A percentile compares a stretch with the other conserved stretches of the same genome.
Evolutionary conservation across 306 rosid species (phyloP).

Genomic region (Crataegus laevigata): DNA sequence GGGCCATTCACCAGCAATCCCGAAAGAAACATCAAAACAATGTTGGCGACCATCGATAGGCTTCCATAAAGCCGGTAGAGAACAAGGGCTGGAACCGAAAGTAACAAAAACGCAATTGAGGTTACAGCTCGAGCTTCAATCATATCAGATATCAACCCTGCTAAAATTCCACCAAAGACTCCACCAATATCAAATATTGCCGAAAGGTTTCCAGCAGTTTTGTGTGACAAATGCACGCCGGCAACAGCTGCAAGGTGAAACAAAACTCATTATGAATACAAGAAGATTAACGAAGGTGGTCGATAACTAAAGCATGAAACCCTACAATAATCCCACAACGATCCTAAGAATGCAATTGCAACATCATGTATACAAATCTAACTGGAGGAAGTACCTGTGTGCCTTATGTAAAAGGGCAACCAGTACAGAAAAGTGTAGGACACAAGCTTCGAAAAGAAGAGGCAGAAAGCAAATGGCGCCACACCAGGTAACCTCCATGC

Average conservation of each 20-base stretch:
- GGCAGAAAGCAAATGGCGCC: constrained; percentile 76
- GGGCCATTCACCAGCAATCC: constrained; percentile 60
- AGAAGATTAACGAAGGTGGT: not conserved
- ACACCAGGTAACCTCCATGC: constrained; percentile 92
- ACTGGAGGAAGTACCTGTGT: constrained; percentile 40
- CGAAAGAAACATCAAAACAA: constrained; percentile 61
- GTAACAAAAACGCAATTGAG: constrained; percentile 57
- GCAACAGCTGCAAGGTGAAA: constrained; percentile 61
- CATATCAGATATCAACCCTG: constrained; percentile 76
- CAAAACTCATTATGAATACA: not conserved
- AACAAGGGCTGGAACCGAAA: constrained; percentile 75
- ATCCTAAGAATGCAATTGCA: not conserved
- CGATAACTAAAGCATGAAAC: not conserved
- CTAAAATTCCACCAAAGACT: constrained; percentile 73
- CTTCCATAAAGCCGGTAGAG: constrained; percentile 66
- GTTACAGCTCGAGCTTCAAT: constrained; percentile 86
- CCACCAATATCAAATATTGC: constrained; percentile 86
- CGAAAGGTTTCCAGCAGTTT: constrained; percentile 81
- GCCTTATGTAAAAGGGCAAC: constrained; percentile 85
- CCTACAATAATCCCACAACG: not conserved
- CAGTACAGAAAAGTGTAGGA: constrained; percentile 87
- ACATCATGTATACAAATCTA: not conserved
- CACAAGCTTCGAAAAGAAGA: constrained; percentile 92
- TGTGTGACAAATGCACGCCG: constrained; percentile 66
- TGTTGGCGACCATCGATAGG: constrained; percentile 59